Percentiles rank a stretch among this genome's conserved stretches.
phyloP scores from a whole-genome alignment of 768 basidiomycete genomes.

The Boletus rex-veris region DNA sequence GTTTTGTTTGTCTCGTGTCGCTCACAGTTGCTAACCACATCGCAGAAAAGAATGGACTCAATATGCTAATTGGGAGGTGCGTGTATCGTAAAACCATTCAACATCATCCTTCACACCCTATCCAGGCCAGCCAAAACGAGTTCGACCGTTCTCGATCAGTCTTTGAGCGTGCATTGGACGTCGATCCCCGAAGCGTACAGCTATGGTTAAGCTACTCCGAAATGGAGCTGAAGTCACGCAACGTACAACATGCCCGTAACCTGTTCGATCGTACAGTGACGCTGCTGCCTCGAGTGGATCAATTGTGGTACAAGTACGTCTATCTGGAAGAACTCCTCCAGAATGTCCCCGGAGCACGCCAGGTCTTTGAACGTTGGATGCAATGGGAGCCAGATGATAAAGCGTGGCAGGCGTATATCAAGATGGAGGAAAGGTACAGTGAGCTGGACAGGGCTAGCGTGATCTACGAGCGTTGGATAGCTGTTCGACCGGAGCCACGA shows the following conservation, averaged over 20 bases:
- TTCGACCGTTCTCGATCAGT: constrained; percentile 92
- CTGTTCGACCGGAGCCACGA: constrained; percentile 70
- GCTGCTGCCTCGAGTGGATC: constrained; percentile 91
- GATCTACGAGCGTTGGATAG: constrained; percentile 91
- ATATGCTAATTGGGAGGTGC: constrained; percentile 82
- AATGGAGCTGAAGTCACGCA: constrained; percentile 97
- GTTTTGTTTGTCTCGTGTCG: constrained; percentile 22
- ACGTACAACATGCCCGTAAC: constrained; percentile 96
- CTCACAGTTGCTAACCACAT: background rate
- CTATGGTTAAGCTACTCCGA: constrained; percentile 95
- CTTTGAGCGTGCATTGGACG: constrained; percentile 95
- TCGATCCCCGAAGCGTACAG: constrained; percentile 85
- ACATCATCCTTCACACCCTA: constrained; percentile 1
- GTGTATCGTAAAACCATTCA: constrained; percentile 7
- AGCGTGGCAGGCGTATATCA: constrained; percentile 99
- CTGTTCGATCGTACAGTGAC: constrained; percentile 97
- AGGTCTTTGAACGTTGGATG: constrained; percentile 99
- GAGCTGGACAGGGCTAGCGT: constrained; percentile 89
- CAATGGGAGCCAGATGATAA: constrained; percentile 99
- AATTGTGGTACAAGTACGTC: constrained; percentile 99
- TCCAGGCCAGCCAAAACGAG: constrained; percentile 90
- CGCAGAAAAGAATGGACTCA: constrained; percentile 82
- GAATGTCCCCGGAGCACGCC: constrained; percentile 93
- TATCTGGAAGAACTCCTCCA: constrained; percentile 96
- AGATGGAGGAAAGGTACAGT: constrained; percentile 90